Evolutionary conservation across 2,329 filamentous ascomycete species (phyloP).

Genomic region (Myriosclerotinia curreyana): DNA sequence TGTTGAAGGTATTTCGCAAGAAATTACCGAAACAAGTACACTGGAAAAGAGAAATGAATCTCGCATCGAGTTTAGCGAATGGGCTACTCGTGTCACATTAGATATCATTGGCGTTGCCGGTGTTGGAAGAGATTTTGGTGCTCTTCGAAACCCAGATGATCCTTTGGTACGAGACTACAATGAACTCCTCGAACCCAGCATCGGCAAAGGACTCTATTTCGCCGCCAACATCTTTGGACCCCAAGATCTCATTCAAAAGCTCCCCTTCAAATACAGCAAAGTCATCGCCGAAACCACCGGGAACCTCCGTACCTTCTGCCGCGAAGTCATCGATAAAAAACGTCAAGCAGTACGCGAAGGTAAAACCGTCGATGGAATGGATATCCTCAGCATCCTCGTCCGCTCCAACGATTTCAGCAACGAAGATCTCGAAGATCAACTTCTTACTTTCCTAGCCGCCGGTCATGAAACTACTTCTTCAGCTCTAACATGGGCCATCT

Average conservation of each 20-base stretch:
- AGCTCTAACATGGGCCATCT: constrained; percentile 66
- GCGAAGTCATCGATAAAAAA: constrained; percentile 67
- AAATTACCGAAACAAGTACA: constrained; percentile 42
- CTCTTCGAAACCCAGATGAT: constrained; percentile 58
- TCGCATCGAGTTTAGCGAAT: constrained; percentile 56
- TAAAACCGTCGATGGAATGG: constrained; percentile 45
- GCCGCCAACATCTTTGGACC: constrained; percentile 61
- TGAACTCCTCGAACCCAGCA: constrained; percentile 51
- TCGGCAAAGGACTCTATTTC: constrained; percentile 52
- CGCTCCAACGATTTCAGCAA: constrained; percentile 72
- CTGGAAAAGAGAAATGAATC: constrained; percentile 39
- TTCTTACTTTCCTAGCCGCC: constrained; percentile 84
- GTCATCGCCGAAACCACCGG: constrained; percentile 54
- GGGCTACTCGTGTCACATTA: constrained; percentile 64
- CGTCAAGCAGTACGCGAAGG: constrained; percentile 44
- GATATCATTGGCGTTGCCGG: constrained; percentile 73
- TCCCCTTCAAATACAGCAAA: constrained; percentile 69
- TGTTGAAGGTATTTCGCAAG: constrained; percentile 55
- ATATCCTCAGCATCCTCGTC: constrained; percentile 77
- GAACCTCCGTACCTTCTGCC: constrained; percentile 62
- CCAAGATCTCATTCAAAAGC: constrained; percentile 52
- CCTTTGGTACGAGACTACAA: constrained; percentile 57
- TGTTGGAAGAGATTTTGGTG: constrained; percentile 67
- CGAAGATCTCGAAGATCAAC: constrained; percentile 74
- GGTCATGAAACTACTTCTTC: constrained; percentile 76